Conservation (phyloP, 2,329 filamentous ascomycete genomes). For the Shiraia sp. region DNA sequence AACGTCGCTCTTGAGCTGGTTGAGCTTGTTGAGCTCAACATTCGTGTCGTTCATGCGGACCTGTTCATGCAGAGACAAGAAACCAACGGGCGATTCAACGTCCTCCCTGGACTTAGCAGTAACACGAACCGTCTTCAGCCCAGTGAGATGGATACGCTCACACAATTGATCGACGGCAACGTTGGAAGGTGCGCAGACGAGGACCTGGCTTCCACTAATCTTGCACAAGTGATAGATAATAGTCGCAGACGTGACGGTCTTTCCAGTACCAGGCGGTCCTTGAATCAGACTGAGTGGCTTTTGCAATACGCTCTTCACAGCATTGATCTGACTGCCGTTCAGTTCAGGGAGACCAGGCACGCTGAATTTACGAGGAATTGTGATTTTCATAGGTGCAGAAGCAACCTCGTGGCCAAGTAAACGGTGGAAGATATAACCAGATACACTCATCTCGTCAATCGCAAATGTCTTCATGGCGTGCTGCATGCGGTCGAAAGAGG, state of each 20-base stretch:
- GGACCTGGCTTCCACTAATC: conserved; percentile 89
- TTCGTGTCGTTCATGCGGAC: conserved; percentile 98
- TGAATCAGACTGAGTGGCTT: conserved; percentile 95
- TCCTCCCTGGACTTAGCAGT: conserved; percentile 99
- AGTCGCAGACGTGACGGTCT: conserved; percentile 97
- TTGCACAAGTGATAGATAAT: conserved; percentile 98
- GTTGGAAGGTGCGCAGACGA: conserved; percentile 97
- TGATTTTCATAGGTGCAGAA: conserved; percentile 91
- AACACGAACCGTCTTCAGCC: conserved; percentile 92
- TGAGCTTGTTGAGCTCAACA: conserved; percentile 87
- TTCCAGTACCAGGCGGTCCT: conserved; percentile 94
- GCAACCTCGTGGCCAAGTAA: conserved; percentile 94
- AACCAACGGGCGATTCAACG: conserved; percentile 97
- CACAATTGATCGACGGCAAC: conserved; percentile 98
- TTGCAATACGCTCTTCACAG: conserved; percentile 92
- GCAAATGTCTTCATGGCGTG: conserved; percentile 99
- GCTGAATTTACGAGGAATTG: conserved; percentile 94
- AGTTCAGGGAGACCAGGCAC: conserved; percentile 92
- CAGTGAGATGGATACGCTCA: conserved; percentile 92
- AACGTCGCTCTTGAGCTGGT: conserved; percentile 87
- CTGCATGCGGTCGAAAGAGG: conserved; percentile 99
- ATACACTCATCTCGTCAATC: conserved; percentile 96
- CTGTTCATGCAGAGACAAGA: conserved; percentile 93
- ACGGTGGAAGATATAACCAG: conserved; percentile 97
- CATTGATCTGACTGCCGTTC: conserved; percentile 93